A percentile compares a stretch with the other conserved stretches of the same genome.
phyloP scores from a whole-genome alignment of 768 basidiomycete species.

The Trametes cinnabarina region DNA sequence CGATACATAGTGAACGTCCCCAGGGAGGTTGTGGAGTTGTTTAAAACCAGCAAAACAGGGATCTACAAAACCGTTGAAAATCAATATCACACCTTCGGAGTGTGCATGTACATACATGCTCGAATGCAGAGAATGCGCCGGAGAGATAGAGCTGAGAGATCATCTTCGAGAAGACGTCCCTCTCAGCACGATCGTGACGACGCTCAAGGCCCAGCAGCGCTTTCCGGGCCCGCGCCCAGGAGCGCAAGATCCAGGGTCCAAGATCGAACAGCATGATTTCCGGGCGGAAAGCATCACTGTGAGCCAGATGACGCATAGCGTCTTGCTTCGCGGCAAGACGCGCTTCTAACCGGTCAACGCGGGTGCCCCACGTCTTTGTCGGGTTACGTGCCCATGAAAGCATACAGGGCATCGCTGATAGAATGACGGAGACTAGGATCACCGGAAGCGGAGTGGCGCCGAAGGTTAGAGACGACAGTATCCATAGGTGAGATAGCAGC shows the following conservation, averaged over 20 bases:
- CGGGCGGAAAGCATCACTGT: conserved; percentile 73
- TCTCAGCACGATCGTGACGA: conserved; percentile 33
- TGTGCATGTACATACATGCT: conserved; percentile 55
- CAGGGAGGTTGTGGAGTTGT: conserved; percentile 70
- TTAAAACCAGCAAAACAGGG: conserved; percentile 68
- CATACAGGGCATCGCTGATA: conserved; percentile 58
- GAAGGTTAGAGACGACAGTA: conserved; percentile 64
- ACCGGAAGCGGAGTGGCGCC: conserved; percentile 51
- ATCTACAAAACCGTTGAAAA: conserved; percentile 44
- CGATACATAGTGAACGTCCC: conserved; percentile 84
- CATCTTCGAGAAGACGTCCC: conserved; percentile 7
- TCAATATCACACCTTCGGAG: too few relatives aligned
- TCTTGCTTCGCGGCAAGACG: conserved; percentile 70
- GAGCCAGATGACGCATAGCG: conserved; percentile 69
- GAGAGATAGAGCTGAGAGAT: conserved; percentile 44
- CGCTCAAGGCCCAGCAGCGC: conserved; percentile 58
- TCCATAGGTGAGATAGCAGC: conserved; percentile 65
- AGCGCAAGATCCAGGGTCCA: conserved; percentile 78
- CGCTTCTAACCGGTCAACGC: conserved; percentile 54
- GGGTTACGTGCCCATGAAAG: conserved; percentile 42
- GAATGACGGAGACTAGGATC: conserved; percentile 58
- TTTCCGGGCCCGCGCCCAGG: conserved; percentile 68
- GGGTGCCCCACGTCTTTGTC: conserved; percentile 41
- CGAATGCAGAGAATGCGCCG: conserved; percentile 61
- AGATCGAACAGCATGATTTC: conserved; percentile 83